A percentile compares a stretch with the other conserved stretches of the same genome.
phyloP scores from a whole-genome alignment of 2,329 filamentous ascomycete species.

The Diaporthe longicolla region DNA sequence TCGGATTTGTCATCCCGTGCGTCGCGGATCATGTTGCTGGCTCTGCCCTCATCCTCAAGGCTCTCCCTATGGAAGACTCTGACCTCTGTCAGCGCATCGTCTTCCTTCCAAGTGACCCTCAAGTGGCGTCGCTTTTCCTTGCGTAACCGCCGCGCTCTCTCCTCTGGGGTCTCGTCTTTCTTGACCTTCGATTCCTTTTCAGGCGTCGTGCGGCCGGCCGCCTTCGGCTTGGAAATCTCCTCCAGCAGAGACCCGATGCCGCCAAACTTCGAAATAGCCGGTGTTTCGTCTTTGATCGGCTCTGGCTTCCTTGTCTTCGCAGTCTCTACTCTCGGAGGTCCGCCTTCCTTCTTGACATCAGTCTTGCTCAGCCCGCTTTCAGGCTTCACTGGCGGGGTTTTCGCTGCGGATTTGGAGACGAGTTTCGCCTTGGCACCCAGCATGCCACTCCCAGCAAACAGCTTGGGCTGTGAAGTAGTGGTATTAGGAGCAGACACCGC shows the following conservation, averaged over 20 bases:
- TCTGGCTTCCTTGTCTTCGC: conserved; percentile 45
- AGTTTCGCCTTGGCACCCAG: conserved; percentile 42
- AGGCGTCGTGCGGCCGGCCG: conserved; percentile 40
- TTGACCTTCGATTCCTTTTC: conserved; percentile 41
- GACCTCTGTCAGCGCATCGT: conserved; percentile 75
- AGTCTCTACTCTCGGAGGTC: conserved; percentile 48
- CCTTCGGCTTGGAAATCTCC: conserved; percentile 64
- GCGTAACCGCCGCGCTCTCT: conserved; percentile 76
- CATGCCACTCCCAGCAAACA: conserved; percentile 41
- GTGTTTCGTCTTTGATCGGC: conserved; percentile 52
- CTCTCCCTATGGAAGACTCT: conserved; percentile 80
- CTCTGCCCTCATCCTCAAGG: conserved; percentile 77
- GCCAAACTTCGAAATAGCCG: conserved; percentile 48
- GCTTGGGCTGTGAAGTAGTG: conserved; percentile 34
- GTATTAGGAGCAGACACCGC: conserved; percentile 32
- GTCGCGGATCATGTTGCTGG: conserved; percentile 78
- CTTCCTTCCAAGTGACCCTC: conserved; percentile 79
- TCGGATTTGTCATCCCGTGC: conserved; percentile 81
- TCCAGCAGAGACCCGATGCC: conserved; percentile 67
- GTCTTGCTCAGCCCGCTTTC: conserved; percentile 43
- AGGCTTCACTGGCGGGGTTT: conserved; percentile 48
- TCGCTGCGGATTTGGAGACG: conserved; percentile 50
- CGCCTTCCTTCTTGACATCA: conserved; percentile 51
- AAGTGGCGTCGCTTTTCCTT: conserved; percentile 80
- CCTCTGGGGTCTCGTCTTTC: conserved; percentile 73